Evolutionary conservation across 2,329 filamentous ascomycete species (phyloP), one percentile per base, ranked within the genome.

Genomic region (Helotiales sp.): DNA sequence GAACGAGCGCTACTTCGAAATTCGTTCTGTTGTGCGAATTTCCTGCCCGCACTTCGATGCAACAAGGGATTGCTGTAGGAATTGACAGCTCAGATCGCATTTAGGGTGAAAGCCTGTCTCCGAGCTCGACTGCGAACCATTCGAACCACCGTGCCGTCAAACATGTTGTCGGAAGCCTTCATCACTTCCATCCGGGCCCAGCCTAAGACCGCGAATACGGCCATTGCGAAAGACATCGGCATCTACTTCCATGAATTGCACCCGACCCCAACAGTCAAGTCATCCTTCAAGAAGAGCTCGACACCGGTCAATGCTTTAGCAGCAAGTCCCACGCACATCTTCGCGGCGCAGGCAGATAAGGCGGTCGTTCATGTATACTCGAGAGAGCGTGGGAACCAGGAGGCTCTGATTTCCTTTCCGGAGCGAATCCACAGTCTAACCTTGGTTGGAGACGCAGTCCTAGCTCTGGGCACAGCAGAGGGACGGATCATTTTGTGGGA

Each of bases 291-390:
- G 81, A 98, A 96, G 77, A 96, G 90, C 77, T 89, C 90, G 15
- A 86, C 87, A n/a, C 81, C 87, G 25, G 78, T 82, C 57, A 90
- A 93, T 73, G 88, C 90, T 66, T 77, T 99, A 55, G 93, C 91
- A 29, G 81, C 93, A 66, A 96, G 83, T 73, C 79, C 84, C 44
- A 87, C 87, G 19, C 95, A 99, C 72, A 81, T 98, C 47, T 99
- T 96, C 72, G 89, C 93, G 3, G 93, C 91, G 3, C 95, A 99
- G 73, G 82, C 89, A 50, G 92, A 93, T 63, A 98, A 96, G 74
- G 91, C 92, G 0, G 90, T 96, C 40, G 83, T 99, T 1, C 91
- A 98, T 75, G 91, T 99, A 55, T 99, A 98, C 75, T 93, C 84
- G 57, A 83, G 92, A 55, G 81, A 86, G 58, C 89, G 90, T 62